Evolutionary conservation across 2,329 filamentous ascomycete species (phyloP).

Genomic region (Trichoderma koningiopsis): DNA sequence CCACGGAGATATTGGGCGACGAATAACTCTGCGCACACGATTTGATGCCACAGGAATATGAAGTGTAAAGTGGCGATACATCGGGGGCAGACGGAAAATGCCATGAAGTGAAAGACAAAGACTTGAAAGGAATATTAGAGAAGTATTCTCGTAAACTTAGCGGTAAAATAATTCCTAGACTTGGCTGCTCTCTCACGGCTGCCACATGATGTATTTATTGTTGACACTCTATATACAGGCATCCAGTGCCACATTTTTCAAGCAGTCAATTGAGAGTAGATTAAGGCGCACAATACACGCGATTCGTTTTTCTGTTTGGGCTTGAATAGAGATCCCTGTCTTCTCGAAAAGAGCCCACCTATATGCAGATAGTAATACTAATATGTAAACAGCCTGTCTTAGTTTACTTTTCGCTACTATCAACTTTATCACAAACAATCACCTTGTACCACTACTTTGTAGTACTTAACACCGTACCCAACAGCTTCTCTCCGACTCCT

Average conservation of each 20-base stretch:
- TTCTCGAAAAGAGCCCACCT: neutral
- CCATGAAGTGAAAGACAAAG: neutral
- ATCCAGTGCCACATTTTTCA: neutral
- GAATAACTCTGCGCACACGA: neutral
- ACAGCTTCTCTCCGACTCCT: neutral
- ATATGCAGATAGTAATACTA: too few relatives aligned
- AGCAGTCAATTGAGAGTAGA: neutral
- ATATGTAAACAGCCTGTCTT: too few relatives aligned
- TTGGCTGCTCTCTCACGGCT: neutral
- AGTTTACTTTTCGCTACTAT: too few relatives aligned
- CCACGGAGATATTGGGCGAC: neutral
- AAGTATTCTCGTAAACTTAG: neutral
- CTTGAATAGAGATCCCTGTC: neutral
- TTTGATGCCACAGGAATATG: neutral
- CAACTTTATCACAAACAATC: too few relatives aligned
- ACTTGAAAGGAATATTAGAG: neutral
- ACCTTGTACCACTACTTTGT: neutral
- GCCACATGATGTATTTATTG: neutral
- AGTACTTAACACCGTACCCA: neutral
- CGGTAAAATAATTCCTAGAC: neutral
- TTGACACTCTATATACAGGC: neutral
- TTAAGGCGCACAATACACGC: neutral
- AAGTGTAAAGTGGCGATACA: neutral
- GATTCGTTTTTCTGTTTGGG: neutral
- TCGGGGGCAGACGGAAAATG: neutral